Evolutionary conservation across 495 filamentous ascomycete species (phyloP), one percentile per base, ranked within the genome.

Genomic region (Immersiella caudata): DNA sequence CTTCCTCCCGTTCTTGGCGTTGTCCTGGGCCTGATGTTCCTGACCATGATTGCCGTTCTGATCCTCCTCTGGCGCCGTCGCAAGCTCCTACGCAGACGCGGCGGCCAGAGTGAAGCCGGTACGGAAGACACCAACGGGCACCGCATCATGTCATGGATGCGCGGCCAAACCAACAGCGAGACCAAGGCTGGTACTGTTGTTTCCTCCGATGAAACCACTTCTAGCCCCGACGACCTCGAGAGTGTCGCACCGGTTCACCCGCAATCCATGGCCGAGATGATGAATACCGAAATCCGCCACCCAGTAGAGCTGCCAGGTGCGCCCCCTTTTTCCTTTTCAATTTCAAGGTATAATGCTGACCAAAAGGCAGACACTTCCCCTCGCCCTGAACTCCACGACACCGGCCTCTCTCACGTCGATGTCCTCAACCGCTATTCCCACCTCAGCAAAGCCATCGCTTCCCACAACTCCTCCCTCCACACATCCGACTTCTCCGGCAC

Each of bases 1-100:
- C 79, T 90, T 1, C 85, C 82, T 0, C 87, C 89, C 1, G 84
- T 92, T 1, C 80, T 93, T 20, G 90, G 89, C 5, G 87, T 89
- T 5, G 82, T 92, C 0, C 77, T 89, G 1, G 89, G 89, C 9
- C 78, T 92, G 1, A 73, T 90, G 35, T 79, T 88, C 60, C 65
- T 91, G 21, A 82, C 83, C 21, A 82, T 82, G 22, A 71, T 86
- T 6, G 78, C 80, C 24, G 81, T 85, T 4, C 75, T 77, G 18
- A 80, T 87, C 59, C 74, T 90, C 2, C 79, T 89, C 14, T 90
- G 81, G 66, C 80, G 87, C 14, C 82, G 83, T 4, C 79, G 84
- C 29, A 84, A 73, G 64, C 65, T 80, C 6, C 67, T 80, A 6
- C 68, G 73, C 29, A 70, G 68, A 22, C 75, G 77, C 60, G 70